Base-by-base conservation (phyloP, 352 stramenopile species). In the Pythium sukuiense region DNA sequence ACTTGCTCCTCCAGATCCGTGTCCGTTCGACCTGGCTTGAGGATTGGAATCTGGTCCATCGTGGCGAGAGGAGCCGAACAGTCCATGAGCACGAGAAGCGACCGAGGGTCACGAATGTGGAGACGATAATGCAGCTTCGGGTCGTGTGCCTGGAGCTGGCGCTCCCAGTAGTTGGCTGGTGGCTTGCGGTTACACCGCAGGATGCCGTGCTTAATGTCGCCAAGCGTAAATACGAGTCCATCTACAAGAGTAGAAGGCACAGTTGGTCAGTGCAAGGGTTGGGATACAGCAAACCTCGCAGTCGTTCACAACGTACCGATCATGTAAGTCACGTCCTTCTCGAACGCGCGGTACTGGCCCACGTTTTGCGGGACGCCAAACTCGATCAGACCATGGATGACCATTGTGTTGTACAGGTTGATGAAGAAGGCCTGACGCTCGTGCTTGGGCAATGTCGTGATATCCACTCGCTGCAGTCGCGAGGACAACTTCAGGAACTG, bases 351-450 rank as follows among this genome's bases (percentile, higher is more conserved):
- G 76, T 90, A 93, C 67, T 94, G 85, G 4, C 83, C 85, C 5
- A 86, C 74, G 45, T 92, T 96, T 65, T 96, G 84, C n/a, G 87
- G 87, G 35, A 91, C 75, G 27, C 85, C 85, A 49, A 96, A 92
- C 69, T 94, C 87, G 58, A 96, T 85, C 32, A 94, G 72, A 9
- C 85, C 87, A 58, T 96, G 87, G 29, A 96, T 77, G 50, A 93
- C 87, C 87, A 94, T 94, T 2, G 81, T 83, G 66, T 96, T 96
- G 77, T 94, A 94, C 55, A 94, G 76, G 73, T 96, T 96, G 80
- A 96, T 94, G 59, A 96, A 96, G 59, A 96, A 96, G 2, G 86
- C 81, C 59, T 94, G 87, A 6, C 86, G 85, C 49, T 94, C 87
- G 62, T 94, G 85, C 69, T 93, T 94, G 11, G 86, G 81, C 20